phyloP scores from a whole-genome alignment of 208 protist genomes.

The Leishmania arabica region DNA sequence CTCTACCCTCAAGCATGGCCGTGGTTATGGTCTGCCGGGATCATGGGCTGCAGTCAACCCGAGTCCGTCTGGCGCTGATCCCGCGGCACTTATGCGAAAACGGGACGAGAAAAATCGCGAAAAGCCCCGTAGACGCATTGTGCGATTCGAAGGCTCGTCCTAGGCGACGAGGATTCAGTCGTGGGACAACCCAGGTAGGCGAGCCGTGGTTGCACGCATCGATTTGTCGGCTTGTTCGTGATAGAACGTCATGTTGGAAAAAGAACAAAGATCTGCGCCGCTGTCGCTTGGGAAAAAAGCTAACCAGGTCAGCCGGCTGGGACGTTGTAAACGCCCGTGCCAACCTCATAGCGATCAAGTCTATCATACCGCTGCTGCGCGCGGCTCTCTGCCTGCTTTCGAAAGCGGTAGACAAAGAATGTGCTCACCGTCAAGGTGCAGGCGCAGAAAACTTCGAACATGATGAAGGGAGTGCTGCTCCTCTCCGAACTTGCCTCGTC shows the following conservation, averaged over 20 bases:
- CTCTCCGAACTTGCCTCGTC: background rate
- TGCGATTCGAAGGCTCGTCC: background rate
- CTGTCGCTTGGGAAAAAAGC: background rate
- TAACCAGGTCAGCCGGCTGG: background rate
- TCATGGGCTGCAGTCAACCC: background rate
- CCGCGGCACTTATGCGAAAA: too few relatives aligned
- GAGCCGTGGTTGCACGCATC: background rate
- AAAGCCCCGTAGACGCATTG: background rate
- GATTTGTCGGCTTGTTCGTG: background rate
- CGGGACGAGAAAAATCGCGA: background rate
- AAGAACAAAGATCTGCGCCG: background rate
- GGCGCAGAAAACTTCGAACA: constrained; percentile 52
- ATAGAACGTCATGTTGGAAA: background rate
- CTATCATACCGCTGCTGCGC: constrained; percentile 69
- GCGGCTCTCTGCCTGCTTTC: constrained; percentile 41
- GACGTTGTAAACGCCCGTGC: constrained; percentile 27
- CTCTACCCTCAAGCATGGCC: background rate
- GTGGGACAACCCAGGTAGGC: background rate
- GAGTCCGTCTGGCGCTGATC: background rate
- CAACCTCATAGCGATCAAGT: constrained; percentile 48
- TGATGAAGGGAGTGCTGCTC: constrained; percentile 48
- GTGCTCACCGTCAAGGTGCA: constrained; percentile 43
- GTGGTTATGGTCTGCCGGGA: too few relatives aligned
- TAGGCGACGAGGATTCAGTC: background rate
- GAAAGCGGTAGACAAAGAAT: constrained; percentile 40